Percentiles rank a stretch among this genome's conserved stretches.
phyloP scores from a whole-genome alignment of 2,329 filamentous ascomycete genomes.

The Colletotrichum falcatum region DNA sequence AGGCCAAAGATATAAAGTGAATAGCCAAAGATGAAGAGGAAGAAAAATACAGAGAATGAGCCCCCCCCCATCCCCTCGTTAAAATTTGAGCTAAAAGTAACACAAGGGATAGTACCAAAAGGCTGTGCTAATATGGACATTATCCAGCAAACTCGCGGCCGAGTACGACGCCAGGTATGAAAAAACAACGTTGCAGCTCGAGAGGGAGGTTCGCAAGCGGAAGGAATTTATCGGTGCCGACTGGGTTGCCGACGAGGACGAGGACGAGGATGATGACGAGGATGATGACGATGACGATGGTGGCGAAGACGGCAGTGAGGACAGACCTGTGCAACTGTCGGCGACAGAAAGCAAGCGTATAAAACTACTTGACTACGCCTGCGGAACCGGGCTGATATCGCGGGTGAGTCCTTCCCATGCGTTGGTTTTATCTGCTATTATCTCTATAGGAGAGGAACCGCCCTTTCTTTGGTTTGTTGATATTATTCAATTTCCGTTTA shows the following conservation, averaged over 20 bases:
- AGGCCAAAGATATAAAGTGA: not conserved
- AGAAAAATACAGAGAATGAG: not conserved
- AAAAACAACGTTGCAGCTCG: constrained; percentile 65
- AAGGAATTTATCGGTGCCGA: constrained; percentile 72
- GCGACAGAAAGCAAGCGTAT: constrained; percentile 47
- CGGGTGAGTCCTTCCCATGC: constrained; percentile 60
- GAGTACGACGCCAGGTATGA: constrained; percentile 69
- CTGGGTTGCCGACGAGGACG: constrained; percentile 56
- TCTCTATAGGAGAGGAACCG: not conserved
- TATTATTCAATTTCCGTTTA: not conserved
- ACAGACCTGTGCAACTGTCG: constrained; percentile 9
- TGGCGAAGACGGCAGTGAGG: constrained; percentile 38
- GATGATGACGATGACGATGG: constrained; percentile 49
- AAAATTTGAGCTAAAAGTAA: not conserved
- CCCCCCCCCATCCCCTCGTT: no score
- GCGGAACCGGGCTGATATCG: constrained; percentile 76
- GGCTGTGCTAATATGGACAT: not conserved
- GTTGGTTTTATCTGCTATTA: not conserved
- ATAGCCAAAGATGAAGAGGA: no score
- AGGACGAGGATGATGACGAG: no score
- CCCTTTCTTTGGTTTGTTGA: no score
- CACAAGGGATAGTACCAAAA: not conserved
- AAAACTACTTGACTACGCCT: constrained; percentile 80
- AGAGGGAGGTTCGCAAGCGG: constrained; percentile 63
- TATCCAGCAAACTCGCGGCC: constrained; percentile 61